phyloP scores from a whole-genome alignment of 1,139 yeast species.

The Candida buenavistaensis region DNA sequence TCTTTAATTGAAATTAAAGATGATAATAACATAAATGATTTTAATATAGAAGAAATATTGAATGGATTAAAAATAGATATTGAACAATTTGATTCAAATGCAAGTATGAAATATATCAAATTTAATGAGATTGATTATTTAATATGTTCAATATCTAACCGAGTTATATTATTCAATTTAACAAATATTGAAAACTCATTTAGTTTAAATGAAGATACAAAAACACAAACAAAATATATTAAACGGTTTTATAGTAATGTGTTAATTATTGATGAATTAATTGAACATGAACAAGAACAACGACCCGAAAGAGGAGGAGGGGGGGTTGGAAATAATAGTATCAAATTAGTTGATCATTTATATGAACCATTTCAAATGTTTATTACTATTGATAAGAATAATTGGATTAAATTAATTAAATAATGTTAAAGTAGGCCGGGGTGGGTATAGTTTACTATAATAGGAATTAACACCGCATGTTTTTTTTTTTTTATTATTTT shows the following conservation, averaged over 20 bases:
- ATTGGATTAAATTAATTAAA: slow-evolving; percentile 58
- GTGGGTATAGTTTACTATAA: no score
- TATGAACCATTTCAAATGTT: slow-evolving; percentile 59
- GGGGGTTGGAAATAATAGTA: slow-evolving; percentile 30
- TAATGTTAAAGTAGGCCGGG: no score
- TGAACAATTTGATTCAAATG: not conserved
- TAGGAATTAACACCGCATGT: no score
- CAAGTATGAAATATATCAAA: slow-evolving; percentile 3
- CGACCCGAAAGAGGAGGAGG: not conserved
- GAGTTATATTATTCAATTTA: slow-evolving; percentile 36
- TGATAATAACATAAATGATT: slow-evolving; percentile 5
- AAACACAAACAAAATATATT: slow-evolving; percentile 14
- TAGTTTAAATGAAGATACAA: slow-evolving; percentile 16
- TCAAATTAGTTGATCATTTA: slow-evolving; percentile 49
- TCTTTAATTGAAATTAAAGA: slow-evolving; percentile 8
- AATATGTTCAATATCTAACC: slow-evolving; percentile 27
- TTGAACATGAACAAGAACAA: slow-evolving; percentile 1
- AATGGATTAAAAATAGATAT: slow-evolving; percentile 5
- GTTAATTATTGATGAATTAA: slow-evolving; percentile 13
- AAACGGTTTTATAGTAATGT: slow-evolving; percentile 8
- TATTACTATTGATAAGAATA: slow-evolving; percentile 63
- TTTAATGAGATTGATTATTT: slow-evolving; percentile 11
- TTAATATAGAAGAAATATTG: slow-evolving; percentile 10
- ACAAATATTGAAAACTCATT: slow-evolving; percentile 25
- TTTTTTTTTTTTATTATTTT: no score